Evolutionary conservation across 805 yeast genomes (phyloP), one percentile per base, ranked within the genome.

Genomic region (Yarrowia deformans): DNA sequence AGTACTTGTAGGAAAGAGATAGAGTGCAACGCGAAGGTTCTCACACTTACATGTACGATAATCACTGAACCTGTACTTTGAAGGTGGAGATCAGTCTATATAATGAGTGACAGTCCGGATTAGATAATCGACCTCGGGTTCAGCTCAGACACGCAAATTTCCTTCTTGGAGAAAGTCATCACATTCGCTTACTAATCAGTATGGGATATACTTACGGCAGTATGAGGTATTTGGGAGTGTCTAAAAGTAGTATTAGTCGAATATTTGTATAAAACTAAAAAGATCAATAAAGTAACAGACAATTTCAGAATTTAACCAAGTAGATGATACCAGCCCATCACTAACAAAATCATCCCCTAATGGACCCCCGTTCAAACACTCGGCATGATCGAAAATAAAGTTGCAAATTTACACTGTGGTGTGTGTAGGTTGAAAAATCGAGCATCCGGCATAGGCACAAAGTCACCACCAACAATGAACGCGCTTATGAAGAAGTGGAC

Each of bases 401-500:
- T 56, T 56, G 14, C 63, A 56, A 56, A 56, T 56, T 56, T 56
- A 56, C 64, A 34, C 35, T 55, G 54, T 8, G 43, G 23, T 9
- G 14, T 8, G 56, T 37, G 43, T n/a, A 19, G 39, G 64, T 12
- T 58, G 50, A 42, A 58, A 42, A 58, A 42, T 43, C 43, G 18
- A 32, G 39, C 50, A 40, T 29, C 29, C 46, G 18, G 14, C 61
- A 56, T 9, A 18, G 49, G 52, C 35, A 48, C 35, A 29, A 45
- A 23, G 23, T 5, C 50, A 58, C 64, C 39, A 58, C 19, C 49
- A 9, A 39, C 34, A 29, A 58, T 58, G 64, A 58, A 58, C 64
- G 49, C 50, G 50, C 64, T 58, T 14, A 58, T 58, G 50, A 58
- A 58, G 35, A 32, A 42, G 50, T 58, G 64, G 64, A 42, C 64